Base-by-base conservation (phyloP, 1,284 basidiomycete genomes). In the Coriolopsis trogii region DNA sequence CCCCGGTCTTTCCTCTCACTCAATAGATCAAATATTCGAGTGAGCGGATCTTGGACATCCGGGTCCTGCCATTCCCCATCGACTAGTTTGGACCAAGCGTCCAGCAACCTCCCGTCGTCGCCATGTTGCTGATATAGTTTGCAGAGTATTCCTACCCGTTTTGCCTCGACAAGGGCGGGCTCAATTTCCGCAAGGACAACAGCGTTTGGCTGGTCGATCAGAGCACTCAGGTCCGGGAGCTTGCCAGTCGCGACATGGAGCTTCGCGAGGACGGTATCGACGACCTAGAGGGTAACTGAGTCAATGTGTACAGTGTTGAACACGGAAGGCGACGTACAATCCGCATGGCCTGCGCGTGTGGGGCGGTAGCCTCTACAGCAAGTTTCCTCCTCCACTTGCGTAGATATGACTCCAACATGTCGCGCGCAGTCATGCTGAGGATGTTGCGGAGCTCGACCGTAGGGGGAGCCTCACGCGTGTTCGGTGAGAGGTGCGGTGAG, bases 191-290 rank as follows among this genome's bases (percentile, higher is more conserved):
- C 61, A 0, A 90, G 60, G 0, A 84, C 74, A 42, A 89, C 76
- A 53, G 78, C 70, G 60, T 86, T 83, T 1, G 81, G 73, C 28
- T 78, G 77, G 26, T 81, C 75, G 5, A 94, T 70, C 3, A 93
- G 72, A 2, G 75, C 71, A 28, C 82, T 77, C 13, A 93, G 74
- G 41, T 90, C 87, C 12, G 78, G 68, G 1, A 80, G 81, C 51
- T 83, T 83, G 34, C 81, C 65, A 1, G 75, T 72, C 50, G 82
- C 76, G 0, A 87, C 83, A 23, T 88, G 82, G 7, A 95, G 72
- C 63, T 89, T 89, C 15, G 82, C 86, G 0, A 95, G 79, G 0
- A 89, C 85, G 0, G 92, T 95, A 62, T 95, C 93, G 21, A 95
- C 83, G 31, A 89, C 79, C 86, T 91, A 24, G 60, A n/a, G 21